Percentiles rank a stretch among this genome's conserved stretches.
phyloP scores from a whole-genome alignment of 225 moss, liverwort and hornwort species.

The Polytrichum formosum region DNA sequence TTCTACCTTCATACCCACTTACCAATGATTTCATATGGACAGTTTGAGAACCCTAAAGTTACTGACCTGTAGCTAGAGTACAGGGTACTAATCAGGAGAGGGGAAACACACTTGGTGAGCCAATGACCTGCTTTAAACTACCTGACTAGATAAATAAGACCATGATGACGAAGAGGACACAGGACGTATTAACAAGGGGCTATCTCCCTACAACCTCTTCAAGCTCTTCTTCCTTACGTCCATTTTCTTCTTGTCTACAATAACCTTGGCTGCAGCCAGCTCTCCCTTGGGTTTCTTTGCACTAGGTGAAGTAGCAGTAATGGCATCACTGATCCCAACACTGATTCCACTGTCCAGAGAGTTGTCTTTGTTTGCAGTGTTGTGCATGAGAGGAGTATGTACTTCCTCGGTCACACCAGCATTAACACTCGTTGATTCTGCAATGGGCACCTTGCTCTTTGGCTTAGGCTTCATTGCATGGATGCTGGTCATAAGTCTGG shows the following conservation, averaged over 20 bases:
- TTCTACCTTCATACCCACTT: constrained; percentile 29
- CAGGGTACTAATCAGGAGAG: constrained; percentile 21
- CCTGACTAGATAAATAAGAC: constrained; percentile 19
- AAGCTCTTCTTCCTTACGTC: constrained; percentile 99
- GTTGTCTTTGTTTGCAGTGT: constrained; percentile 82
- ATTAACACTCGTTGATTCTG: constrained; percentile 94
- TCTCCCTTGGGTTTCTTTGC: constrained; percentile 95
- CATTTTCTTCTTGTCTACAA: constrained; percentile 92
- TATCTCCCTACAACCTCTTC: constrained; percentile 76
- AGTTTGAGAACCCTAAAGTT: constrained; percentile 21
- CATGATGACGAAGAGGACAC: constrained; percentile 10
- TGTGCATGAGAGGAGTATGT: constrained; percentile 85
- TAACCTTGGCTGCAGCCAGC: constrained; percentile 66
- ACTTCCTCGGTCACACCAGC: constrained; percentile 56
- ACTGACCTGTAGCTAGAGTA: constrained; percentile 25
- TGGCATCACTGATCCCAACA: constrained; percentile 64
- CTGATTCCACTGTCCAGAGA: constrained; percentile 61
- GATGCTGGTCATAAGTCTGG: constrained; percentile 95
- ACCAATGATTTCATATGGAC: constrained; percentile 35
- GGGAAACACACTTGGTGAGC: constrained; percentile 20
- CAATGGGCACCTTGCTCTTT: constrained; percentile 89
- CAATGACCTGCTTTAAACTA: constrained; percentile 28
- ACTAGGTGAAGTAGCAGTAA: constrained; percentile 73
- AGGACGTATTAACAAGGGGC: constrained; percentile 34
- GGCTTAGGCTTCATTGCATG: constrained; percentile 99